phyloP scores from a whole-genome alignment of 2,329 filamentous ascomycete species.

The Fusarium tjaetaba region DNA sequence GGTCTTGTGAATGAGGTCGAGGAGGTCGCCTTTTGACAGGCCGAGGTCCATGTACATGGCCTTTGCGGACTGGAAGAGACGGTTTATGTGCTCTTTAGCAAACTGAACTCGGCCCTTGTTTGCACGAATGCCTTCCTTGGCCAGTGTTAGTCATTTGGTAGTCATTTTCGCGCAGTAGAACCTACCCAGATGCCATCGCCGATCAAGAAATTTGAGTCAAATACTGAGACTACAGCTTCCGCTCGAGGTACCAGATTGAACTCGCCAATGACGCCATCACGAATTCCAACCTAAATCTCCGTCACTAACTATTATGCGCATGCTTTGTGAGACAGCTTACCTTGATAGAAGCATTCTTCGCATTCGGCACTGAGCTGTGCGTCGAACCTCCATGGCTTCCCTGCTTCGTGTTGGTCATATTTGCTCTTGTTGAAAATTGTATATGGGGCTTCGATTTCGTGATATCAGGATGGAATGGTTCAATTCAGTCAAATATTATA shows the following conservation, averaged over 20 bases:
- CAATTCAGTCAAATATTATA: neutral
- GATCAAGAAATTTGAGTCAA: conserved; percentile 9
- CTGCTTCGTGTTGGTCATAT: neutral
- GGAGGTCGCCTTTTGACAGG: neutral
- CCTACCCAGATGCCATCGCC: conserved; percentile 15
- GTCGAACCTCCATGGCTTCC: neutral
- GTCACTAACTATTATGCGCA: accelerated
- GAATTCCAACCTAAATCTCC: neutral
- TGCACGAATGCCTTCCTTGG: conserved; percentile 6
- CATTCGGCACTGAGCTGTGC: conserved; percentile 2
- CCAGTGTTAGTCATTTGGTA: neutral
- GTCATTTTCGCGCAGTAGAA: too few species aligned
- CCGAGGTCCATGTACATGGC: conserved; percentile 18
- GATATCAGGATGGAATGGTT: neutral
- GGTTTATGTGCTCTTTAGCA: neutral
- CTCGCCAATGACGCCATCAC: neutral
- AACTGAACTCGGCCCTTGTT: conserved; percentile 9
- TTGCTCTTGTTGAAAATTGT: accelerated
- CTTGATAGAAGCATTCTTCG: neutral
- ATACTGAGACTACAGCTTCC: neutral
- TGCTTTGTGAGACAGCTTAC: accelerated
- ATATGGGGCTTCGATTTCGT: accelerated
- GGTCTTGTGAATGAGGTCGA: neutral
- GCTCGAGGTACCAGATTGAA: neutral
- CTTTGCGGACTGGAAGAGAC: neutral